Conservation (phyloP, 2,329 filamentous ascomycete species). For the Aureobasidium subglaciale region DNA sequence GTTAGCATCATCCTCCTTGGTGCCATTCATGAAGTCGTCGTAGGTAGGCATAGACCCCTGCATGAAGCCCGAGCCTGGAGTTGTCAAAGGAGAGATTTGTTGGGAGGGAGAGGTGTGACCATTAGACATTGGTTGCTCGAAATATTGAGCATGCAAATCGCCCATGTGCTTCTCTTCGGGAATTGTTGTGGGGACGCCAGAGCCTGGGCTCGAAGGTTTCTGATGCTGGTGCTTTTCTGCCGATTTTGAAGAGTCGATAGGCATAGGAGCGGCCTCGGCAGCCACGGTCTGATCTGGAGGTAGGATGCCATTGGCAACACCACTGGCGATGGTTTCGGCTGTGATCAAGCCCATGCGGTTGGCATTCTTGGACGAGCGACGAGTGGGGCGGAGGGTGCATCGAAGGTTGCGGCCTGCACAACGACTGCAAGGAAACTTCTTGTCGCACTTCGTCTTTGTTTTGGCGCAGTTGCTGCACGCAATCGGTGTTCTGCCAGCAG, state of each 20-base stretch:
- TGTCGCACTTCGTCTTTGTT: conserved; percentile 49
- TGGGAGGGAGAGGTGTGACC: conserved; percentile 22
- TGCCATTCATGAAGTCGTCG: conserved; percentile 36
- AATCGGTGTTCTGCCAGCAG: conserved; percentile 45
- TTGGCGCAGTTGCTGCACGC: conserved; percentile 49
- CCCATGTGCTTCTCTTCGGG: conserved; percentile 26
- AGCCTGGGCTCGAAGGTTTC: conserved; percentile 28
- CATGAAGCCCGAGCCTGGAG: conserved; percentile 34
- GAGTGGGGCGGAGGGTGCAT: conserved; percentile 42
- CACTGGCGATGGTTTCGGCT: conserved; percentile 19
- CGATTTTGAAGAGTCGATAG: conserved; percentile 18
- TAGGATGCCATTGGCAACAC: conserved; percentile 17
- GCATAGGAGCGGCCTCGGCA: conserved; percentile 19
- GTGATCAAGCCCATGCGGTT: conserved; percentile 27
- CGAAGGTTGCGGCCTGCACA: conserved; percentile 44
- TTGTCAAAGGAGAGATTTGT: conserved; percentile 32
- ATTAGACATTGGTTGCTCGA: conserved; percentile 34
- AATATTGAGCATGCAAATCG: conserved; percentile 34
- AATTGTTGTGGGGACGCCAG: conserved; percentile 20
- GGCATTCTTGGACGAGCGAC: conserved; percentile 40
- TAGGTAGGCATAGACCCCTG: conserved; percentile 40
- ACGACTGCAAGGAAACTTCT: conserved; percentile 48
- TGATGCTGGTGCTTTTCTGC: conserved; percentile 21
- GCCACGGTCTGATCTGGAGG: conserved; percentile 19
- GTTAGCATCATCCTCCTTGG: conserved; percentile 37